Evolutionary conservation across 2,329 filamentous ascomycete species (phyloP).

Genomic region (Fusarium devonianum): DNA sequence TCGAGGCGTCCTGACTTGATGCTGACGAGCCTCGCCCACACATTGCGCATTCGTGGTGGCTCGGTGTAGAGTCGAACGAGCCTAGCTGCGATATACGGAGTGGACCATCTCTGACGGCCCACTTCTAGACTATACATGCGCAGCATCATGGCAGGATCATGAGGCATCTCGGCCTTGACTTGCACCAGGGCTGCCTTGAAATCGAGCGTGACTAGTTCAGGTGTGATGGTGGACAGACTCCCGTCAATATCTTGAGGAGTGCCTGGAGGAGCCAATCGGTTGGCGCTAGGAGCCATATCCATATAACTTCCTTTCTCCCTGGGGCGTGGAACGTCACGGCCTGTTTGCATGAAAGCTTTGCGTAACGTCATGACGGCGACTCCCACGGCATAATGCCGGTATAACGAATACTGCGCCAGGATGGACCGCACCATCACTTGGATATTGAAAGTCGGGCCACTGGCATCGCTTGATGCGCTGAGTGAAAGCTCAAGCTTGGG

Average conservation of each 20-base stretch:
- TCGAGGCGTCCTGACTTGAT: conserved; percentile 84
- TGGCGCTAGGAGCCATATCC: conserved; percentile 33
- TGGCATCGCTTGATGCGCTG: conserved; percentile 82
- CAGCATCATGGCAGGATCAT: conserved; percentile 89
- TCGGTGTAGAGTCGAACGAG: conserved; percentile 87
- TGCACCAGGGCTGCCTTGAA: conserved; percentile 83
- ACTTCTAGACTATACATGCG: conserved; percentile 84
- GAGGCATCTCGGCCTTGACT: conserved; percentile 86
- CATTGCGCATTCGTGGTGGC: conserved; percentile 79
- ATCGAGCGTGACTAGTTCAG: conserved; percentile 82
- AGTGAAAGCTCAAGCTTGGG: conserved; percentile 88
- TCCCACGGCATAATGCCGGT: conserved; percentile 88
- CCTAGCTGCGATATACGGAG: conserved; percentile 79
- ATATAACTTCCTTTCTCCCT: conserved; percentile 43
- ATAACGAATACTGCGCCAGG: conserved; percentile 88
- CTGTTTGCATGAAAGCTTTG: conserved; percentile 69
- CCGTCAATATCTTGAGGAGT: conserved; percentile 45
- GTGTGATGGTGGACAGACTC: conserved; percentile 44
- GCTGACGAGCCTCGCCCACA: conserved; percentile 88
- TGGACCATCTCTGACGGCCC: conserved; percentile 85
- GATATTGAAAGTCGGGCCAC: conserved; percentile 87
- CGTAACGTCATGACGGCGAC: conserved; percentile 80
- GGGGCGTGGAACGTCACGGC: conserved; percentile 49
- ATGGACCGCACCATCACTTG: conserved; percentile 82
- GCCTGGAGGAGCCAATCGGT: conserved; percentile 50